Percentiles rank a stretch among this genome's conserved stretches.
Evolutionary conservation across 495 filamentous ascomycete genomes (phyloP).

Genomic region (Penicillium maclennaniae): DNA sequence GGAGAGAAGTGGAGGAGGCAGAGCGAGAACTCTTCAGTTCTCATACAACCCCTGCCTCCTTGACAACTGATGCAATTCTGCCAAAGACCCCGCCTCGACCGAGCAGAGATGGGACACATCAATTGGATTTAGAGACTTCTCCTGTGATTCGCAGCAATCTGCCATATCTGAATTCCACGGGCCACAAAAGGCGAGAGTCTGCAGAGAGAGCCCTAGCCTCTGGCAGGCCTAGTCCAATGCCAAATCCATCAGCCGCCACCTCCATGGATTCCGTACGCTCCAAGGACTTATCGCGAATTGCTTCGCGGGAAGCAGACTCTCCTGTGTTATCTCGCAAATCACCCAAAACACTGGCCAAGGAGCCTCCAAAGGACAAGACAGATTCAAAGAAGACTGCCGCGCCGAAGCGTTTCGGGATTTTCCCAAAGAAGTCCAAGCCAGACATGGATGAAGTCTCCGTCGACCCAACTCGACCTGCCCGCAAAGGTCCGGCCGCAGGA

Average conservation of each 20-base stretch:
- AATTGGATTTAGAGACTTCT: constrained; percentile 57
- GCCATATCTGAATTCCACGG: constrained; percentile 36
- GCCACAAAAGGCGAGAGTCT: constrained; percentile 43
- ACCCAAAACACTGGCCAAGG: constrained; percentile 27
- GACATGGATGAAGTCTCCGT: constrained; percentile 47
- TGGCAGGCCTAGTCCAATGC: constrained; percentile 9
- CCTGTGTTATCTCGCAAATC: constrained; percentile 30
- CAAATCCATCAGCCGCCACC: constrained; percentile 26
- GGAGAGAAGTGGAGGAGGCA: constrained; percentile 23
- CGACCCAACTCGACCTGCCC: constrained; percentile 52
- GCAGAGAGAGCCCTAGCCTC: constrained; percentile 24
- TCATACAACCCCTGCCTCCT: neutral
- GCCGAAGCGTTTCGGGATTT: constrained; percentile 68
- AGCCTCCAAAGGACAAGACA: constrained; percentile 17
- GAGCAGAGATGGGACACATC: constrained; percentile 75
- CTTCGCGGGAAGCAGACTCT: constrained; percentile 40
- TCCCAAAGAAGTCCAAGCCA: constrained; percentile 68
- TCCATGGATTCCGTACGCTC: constrained; percentile 41
- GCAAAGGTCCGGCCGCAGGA: constrained; percentile 85
- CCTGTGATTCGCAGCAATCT: constrained; percentile 80
- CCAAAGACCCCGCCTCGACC: constrained; percentile 50
- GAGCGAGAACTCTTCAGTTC: constrained; percentile 21
- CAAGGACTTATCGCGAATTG: constrained; percentile 30
- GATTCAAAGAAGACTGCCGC: constrained; percentile 28
- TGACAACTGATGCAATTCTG: constrained; percentile 1